A percentile compares a stretch with the other conserved stretches of the same genome.
phyloP scores from a whole-genome alignment of 108 stramenopile genomes.

The Pseudonitzschia multistriata region DNA sequence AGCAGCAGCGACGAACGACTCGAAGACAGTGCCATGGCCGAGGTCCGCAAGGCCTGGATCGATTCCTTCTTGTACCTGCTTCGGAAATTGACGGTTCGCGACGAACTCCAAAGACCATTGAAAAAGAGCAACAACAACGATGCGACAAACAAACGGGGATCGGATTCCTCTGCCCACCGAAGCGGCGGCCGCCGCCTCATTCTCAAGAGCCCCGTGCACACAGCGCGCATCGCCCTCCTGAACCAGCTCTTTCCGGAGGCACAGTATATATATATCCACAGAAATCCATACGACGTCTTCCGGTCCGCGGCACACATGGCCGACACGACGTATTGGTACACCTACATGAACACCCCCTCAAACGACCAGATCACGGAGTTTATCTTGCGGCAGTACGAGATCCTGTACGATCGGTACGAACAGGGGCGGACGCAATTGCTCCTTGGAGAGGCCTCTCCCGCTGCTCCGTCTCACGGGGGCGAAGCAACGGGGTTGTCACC shows the following conservation, averaged over 20 bases:
- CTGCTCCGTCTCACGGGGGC: no score
- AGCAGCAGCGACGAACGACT: slow-evolving; percentile 12
- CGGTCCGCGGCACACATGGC: slow-evolving; percentile 47
- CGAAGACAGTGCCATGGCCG: slow-evolving; percentile 23
- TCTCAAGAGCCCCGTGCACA: slow-evolving; percentile 49
- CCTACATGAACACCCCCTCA: slow-evolving; percentile 26
- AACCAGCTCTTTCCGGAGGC: slow-evolving; percentile 39
- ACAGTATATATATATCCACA: slow-evolving; percentile 51
- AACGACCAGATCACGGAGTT: slow-evolving; percentile 41
- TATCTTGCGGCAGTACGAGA: slow-evolving; percentile 44
- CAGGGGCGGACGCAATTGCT: slow-evolving; percentile 4
- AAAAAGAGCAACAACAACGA: neutral
- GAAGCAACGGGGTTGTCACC: neutral
- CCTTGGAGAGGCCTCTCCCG: neutral
- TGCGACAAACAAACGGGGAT: no score
- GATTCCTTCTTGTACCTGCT: slow-evolving; percentile 31
- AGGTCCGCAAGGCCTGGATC: slow-evolving; percentile 32
- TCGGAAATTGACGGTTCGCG: slow-evolving; percentile 33
- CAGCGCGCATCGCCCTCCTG: slow-evolving; percentile 36
- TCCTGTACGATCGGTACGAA: slow-evolving; percentile 40
- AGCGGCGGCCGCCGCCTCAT: slow-evolving; percentile 26
- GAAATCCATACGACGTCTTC: slow-evolving; percentile 46
- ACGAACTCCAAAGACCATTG: neutral
- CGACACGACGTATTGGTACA: slow-evolving; percentile 47
- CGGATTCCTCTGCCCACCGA: neutral